Conservation (phyloP, 495 filamentous ascomycete genomes). For the Aspergillus wentii region DNA sequence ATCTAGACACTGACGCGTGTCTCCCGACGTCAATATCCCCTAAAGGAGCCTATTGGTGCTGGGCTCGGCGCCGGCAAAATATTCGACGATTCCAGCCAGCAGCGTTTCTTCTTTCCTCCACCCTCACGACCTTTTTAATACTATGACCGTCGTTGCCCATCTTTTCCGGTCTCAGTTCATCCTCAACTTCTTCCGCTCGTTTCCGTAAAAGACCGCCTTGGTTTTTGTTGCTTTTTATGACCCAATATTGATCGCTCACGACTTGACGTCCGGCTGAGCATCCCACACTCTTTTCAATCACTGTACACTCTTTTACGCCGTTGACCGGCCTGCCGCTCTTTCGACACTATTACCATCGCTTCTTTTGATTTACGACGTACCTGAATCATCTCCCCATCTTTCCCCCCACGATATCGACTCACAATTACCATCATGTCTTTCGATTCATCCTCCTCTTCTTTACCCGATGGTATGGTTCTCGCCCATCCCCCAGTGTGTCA, state of each 20-base stretch:
- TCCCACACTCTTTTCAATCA: conserved; percentile 24
- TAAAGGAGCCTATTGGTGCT: no score
- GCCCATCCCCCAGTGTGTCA: background rate
- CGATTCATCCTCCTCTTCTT: conserved; percentile 16
- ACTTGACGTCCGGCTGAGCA: conserved; percentile 40
- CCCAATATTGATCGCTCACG: conserved; percentile 28
- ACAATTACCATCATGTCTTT: conserved; percentile 27
- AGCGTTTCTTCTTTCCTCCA: background rate
- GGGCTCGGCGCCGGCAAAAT: no score
- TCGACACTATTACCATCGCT: conserved; percentile 4
- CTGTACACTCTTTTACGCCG: conserved; percentile 15
- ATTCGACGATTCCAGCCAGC: no score
- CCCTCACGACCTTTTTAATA: conserved; percentile 1
- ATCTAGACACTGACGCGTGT: conserved; percentile 14
- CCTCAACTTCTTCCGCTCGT: conserved; percentile 19
- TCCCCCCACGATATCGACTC: no score
- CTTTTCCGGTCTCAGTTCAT: conserved; percentile 4
- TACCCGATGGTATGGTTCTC: conserved; percentile 17
- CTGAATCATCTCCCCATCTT: no score
- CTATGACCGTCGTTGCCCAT: conserved; percentile 23
- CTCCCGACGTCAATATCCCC: conserved; percentile 16
- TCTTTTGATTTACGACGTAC: conserved; percentile 1
- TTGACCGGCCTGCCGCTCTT: conserved; percentile 23
- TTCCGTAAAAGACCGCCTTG: conserved; percentile 6
- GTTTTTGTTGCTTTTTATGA: conserved; percentile 20